phyloP scores from a whole-genome alignment of 345 rosid species.

The Erucastrum elatum region DNA sequence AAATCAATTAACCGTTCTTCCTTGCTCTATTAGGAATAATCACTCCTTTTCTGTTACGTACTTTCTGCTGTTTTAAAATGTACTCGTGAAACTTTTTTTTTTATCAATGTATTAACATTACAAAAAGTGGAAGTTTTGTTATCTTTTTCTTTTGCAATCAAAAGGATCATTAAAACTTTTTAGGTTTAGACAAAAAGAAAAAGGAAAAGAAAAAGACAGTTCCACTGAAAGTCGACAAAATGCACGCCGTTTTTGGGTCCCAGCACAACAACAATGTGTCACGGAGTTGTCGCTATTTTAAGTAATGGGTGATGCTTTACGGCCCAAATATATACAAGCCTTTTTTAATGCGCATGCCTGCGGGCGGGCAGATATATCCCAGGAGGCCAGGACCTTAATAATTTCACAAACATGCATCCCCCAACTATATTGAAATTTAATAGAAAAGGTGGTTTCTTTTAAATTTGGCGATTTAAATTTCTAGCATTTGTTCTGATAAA shows the following conservation, averaged over 20 bases:
- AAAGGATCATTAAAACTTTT: neutral
- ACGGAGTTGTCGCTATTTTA: conserved; percentile 18
- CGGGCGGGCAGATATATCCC: no score
- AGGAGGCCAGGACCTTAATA: neutral
- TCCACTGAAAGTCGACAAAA: conserved; percentile 25
- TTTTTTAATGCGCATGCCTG: no score
- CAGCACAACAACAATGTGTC: conserved; percentile 25
- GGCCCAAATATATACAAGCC: conserved; percentile 14
- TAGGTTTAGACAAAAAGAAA: conserved; percentile 12
- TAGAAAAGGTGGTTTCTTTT: no score
- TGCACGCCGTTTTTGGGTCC: conserved; percentile 40
- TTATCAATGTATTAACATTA: conserved; percentile 35
- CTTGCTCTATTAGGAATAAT: conserved; percentile 37
- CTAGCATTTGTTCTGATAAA: no score
- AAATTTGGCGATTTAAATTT: no score
- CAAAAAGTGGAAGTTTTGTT: conserved; percentile 15
- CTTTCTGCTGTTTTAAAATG: conserved; percentile 19
- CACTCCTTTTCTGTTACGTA: neutral
- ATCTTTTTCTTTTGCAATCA: neutral
- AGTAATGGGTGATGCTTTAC: conserved; percentile 8
- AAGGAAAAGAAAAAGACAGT: conserved; percentile 28
- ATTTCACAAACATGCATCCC: neutral
- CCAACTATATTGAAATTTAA: neutral
- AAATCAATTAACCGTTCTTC: conserved; percentile 27
- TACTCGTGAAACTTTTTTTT: conserved; percentile 20